Base-by-base conservation (phyloP, 768 basidiomycete species). In the Tricholoma hemisulphureum region DNA sequence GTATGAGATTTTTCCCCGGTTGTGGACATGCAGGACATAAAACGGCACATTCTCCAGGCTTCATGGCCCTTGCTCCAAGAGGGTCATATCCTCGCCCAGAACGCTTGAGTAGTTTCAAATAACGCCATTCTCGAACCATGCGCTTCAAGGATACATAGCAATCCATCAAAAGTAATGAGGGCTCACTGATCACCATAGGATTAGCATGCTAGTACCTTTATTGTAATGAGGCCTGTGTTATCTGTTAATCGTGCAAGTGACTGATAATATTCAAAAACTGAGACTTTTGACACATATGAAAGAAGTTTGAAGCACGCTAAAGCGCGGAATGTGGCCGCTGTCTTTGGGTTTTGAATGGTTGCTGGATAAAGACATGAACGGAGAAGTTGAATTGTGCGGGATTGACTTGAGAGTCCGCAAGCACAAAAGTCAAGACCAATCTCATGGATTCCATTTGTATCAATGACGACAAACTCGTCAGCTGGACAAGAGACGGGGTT, bases 21-120 rank as follows among this genome's bases (percentile, higher is more conserved):
- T 69, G 68, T 0, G 75, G 76, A 57, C 75, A 76, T 0, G 71
- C 71, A 9, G 71, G 71, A 50, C 75, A 77, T 2, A 61, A 43
- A 3, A 75, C 55, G 0, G 69, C 70, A 16, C 68, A 61, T 57
- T 70, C 66, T 0, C 73, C 73, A 10, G 55, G 55, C 24, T 53
- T 18, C 0, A 71, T 73, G 6, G 31, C 59, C 5, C 21, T 16
- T 0, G 59, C 58, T 3, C 67, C 65, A 51, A 50, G 56, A 45
- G 61, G 59, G 57, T 68, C 59, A 57, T 72, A 65, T 43, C 69
- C 63, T 52, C 68, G 43, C 26, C 71, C 63, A 50, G 65, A 56
- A 14, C 69, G 60, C 61, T 70, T 58, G 57, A 73, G 53, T 61
- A 65, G 61, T 46, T 65, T 59, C 1, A 74, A 28, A 56, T 72